Conservation (phyloP, 768 basidiomycete species). For the Collybiopsis luxurians region DNA sequence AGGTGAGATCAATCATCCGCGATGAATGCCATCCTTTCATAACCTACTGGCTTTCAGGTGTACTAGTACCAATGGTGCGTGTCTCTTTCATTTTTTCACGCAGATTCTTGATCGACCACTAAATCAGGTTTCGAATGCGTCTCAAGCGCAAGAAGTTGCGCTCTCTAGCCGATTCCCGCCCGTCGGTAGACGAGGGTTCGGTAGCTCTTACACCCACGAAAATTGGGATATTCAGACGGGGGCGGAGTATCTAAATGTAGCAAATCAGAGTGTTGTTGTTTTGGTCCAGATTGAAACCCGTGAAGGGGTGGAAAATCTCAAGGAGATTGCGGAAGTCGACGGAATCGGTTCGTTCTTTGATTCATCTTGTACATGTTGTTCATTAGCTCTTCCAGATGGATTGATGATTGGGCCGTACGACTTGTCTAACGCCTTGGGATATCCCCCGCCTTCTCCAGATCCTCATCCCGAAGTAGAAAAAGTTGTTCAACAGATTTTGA, state of each 20-base stretch:
- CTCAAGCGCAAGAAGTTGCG: constrained; percentile 55
- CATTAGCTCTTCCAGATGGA: constrained; percentile 31
- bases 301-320: constrained; percentile 57
- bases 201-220: constrained; percentile 59
- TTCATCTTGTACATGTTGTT: constrained; percentile 26
- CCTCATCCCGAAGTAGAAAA: constrained; percentile 63
- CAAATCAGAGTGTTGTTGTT: constrained; percentile 53
- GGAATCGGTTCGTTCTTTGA: constrained; percentile 47
- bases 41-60: constrained; percentile 37
- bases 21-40: too few relatives aligned
- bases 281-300: constrained; percentile 69
- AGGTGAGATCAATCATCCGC: too few relatives aligned
- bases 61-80: constrained; percentile 65
- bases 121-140: constrained; percentile 52
- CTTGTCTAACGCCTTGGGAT: constrained; percentile 60
- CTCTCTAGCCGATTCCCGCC: constrained; percentile 63
- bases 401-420: constrained; percentile 70
- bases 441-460: constrained; percentile 58
- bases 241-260: constrained; percentile 49
- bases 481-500: constrained; percentile 52
- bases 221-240: constrained; percentile 48
- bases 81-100: neutral
- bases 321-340: constrained; percentile 57
- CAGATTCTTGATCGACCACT: neutral
- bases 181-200: constrained; percentile 59